phyloP scores from a whole-genome alignment of 305 asterid species.

The Andrographis paniculata region DNA sequence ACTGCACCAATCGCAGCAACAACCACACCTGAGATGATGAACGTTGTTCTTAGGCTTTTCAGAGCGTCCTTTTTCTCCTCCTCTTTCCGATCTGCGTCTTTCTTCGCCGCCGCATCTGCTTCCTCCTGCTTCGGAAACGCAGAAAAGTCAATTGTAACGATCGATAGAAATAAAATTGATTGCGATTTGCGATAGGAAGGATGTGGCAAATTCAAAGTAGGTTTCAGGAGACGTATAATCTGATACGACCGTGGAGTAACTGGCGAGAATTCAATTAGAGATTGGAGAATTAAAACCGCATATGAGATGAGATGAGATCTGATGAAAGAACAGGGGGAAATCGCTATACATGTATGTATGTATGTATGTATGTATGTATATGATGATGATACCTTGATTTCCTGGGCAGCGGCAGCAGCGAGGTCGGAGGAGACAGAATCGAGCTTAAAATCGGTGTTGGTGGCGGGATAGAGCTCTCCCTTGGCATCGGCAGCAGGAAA shows the following conservation, averaged over 20 bases:
- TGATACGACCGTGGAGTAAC: no score
- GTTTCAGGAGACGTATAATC: no score
- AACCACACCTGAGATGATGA: conserved; percentile 33
- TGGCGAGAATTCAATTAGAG: no score
- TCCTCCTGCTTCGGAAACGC: conserved; percentile 21
- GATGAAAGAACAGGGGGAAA: no score
- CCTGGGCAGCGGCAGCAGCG: conserved; percentile 32
- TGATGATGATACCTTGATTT: conserved; percentile 51
- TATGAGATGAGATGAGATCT: no score
- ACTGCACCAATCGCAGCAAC: conserved; percentile 42
- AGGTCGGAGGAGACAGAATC: conserved; percentile 56
- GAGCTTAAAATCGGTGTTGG: conserved; percentile 36
- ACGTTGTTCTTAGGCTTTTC: conserved; percentile 29
- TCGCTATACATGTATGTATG: no score
- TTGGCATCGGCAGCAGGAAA: conserved; percentile 56
- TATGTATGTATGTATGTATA: no score
- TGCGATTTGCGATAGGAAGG: no score
- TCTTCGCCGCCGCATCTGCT: conserved; percentile 14
- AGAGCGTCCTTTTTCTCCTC: conserved; percentile 22
- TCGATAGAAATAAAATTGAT: no score
- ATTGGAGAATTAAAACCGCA: no score
- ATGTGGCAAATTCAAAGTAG: no score
- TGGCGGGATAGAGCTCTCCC: conserved; percentile 49
- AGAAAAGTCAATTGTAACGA: no score
- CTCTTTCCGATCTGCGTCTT: conserved; percentile 18